phyloP scores from a whole-genome alignment of 208 protist species.

The Crithidia mellificae region DNA sequence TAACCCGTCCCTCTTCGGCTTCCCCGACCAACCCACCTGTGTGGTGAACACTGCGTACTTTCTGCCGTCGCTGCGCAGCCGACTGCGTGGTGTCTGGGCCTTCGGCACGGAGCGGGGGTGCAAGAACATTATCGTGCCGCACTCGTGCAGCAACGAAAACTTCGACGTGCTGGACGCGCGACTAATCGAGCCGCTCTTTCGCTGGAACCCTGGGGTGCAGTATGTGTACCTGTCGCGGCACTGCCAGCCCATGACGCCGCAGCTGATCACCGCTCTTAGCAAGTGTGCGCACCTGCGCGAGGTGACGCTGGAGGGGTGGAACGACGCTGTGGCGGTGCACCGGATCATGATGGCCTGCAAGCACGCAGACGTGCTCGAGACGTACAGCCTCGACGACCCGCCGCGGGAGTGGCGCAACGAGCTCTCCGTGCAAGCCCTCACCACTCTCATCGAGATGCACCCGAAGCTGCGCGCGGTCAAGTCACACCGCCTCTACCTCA shows the following conservation, averaged over 20 bases:
- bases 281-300: conserved; percentile 61
- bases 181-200: conserved; percentile 81
- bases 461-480: conserved; percentile 78
- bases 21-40: conserved; percentile 82
- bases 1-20: conserved; percentile 86
- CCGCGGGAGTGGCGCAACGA: conserved; percentile 85
- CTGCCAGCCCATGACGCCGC: conserved; percentile 81
- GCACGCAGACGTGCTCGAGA: conserved; percentile 78
- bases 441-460: conserved; percentile 91
- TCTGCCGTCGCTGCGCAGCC: conserved; percentile 75
- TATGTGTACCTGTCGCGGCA: conserved; percentile 84
- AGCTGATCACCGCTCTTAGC: conserved; percentile 65
- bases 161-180: conserved; percentile 85
- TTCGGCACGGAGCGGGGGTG: conserved; percentile 89
- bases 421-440: conserved; percentile 84
- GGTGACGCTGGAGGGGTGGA: conserved; percentile 86
- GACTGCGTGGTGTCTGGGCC: conserved; percentile 65
- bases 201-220: conserved; percentile 87
- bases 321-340: conserved; percentile 85
- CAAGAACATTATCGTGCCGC: conserved; percentile 82
- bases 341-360: conserved; percentile 87
- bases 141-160: conserved; percentile 63
- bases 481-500: conserved; percentile 70
- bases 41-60: conserved; percentile 90
- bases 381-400: conserved; percentile 72